These are phyloP conservation scores for Polychaeton citri DNA, from an alignment of 2,329 filamentous ascomycete genomes.

Conservation along the genomic window DNA sequence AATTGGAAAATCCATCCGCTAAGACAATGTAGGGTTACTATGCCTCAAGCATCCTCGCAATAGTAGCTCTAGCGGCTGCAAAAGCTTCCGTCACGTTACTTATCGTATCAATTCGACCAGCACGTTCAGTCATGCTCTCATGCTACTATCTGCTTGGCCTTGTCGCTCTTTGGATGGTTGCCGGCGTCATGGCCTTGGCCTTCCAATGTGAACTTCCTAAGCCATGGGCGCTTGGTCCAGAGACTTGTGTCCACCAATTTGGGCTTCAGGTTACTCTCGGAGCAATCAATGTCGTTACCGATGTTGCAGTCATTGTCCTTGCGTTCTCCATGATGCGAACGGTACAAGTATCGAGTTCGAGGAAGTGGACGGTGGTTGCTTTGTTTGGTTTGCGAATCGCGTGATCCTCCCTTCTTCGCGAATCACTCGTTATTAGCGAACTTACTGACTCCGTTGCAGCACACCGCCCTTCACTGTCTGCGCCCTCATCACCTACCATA, in stretches of 20 bases:
- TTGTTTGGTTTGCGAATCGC: not conserved
- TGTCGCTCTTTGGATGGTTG: conserved; percentile 1
- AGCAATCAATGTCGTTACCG: not conserved
- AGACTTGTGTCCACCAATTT: not conserved
- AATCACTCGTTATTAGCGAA: not conserved
- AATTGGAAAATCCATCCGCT: too few species aligned
- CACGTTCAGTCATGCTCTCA: not conserved
- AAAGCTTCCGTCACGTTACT: not conserved
- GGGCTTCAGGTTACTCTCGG: not conserved
- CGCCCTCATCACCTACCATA: not conserved
- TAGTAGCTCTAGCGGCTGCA: not conserved
- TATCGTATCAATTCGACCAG: not conserved
- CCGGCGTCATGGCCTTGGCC: conserved; percentile 1
- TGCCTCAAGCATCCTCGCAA: not conserved
- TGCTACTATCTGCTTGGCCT: not conserved
- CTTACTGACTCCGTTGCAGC: not conserved
- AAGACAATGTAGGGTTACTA: not conserved
- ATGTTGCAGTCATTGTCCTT: not conserved
- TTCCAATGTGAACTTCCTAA: conserved; percentile 2
- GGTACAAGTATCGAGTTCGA: not conserved
- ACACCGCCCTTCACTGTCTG: not conserved
- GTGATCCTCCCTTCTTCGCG: not conserved
- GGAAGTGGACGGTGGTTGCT: not conserved
- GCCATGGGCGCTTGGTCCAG: not conserved
- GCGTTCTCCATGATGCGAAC: not conserved